Evolutionary conservation across 1,284 basidiomycete genomes (phyloP).

Genomic region (Malassezia furfur): DNA sequence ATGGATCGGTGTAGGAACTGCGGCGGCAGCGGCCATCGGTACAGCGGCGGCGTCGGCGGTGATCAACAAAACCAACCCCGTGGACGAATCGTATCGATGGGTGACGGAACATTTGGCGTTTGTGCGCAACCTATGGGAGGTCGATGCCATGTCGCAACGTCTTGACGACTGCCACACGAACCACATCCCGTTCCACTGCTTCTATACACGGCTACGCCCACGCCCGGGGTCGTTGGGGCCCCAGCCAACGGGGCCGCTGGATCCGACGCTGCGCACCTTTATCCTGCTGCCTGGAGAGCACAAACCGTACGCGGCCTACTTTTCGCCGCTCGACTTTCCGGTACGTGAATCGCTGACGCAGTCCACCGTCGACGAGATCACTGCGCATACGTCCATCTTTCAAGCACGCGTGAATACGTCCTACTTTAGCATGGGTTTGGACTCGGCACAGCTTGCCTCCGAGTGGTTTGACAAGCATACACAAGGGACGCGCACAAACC

Average conservation of each 20-base stretch:
- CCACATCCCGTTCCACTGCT: conserved; percentile 51
- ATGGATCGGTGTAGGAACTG: conserved; percentile 20
- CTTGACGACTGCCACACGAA: conserved; percentile 24
- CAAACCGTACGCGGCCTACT: conserved; percentile 19
- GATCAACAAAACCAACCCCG: conserved; percentile 56
- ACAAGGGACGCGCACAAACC: not conserved
- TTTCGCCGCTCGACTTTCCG: conserved; percentile 21
- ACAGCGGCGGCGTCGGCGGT: conserved; percentile 63
- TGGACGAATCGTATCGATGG: conserved; percentile 52
- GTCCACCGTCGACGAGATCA: conserved; percentile 65
- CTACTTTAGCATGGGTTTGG: conserved; percentile 68
- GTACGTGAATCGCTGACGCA: conserved; percentile 37
- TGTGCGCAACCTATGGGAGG: conserved; percentile 77
- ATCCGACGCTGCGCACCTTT: conserved; percentile 24
- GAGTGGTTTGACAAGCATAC: not conserved
- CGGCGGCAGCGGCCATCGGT: conserved; percentile 60
- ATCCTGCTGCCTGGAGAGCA: conserved; percentile 31
- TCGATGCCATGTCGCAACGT: conserved; percentile 58
- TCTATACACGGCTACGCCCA: conserved; percentile 29
- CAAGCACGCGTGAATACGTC: conserved; percentile 70
- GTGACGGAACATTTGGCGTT: conserved; percentile 82
- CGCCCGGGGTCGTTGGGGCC: conserved; percentile 12
- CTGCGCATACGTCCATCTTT: conserved; percentile 85
- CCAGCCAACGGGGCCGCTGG: not conserved
- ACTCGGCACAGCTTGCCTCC: not conserved